Percentiles rank a stretch among this genome's conserved stretches.
Evolutionary conservation across 345 rosid species (phyloP).

Genomic region (Microthlaspi erraticum): DNA sequence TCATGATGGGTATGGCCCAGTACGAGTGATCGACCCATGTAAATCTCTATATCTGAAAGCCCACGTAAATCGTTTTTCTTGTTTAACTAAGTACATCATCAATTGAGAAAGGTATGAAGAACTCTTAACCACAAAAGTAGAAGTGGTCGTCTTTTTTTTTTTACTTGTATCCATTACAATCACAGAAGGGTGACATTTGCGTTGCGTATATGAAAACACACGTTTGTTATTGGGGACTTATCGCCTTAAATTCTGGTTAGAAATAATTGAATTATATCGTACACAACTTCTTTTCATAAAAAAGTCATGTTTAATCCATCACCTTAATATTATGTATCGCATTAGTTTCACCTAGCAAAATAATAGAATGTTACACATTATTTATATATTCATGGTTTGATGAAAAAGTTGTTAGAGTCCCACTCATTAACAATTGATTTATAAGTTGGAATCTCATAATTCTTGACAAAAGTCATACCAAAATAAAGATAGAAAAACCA

Average conservation of each 20-base stretch:
- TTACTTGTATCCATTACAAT: background rate
- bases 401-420: background rate
- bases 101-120: no score
- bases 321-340: background rate
- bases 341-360: background rate
- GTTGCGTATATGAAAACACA: background rate
- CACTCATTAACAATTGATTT: no score
- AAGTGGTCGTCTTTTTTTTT: no score
- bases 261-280: background rate
- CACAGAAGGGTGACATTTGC: background rate
- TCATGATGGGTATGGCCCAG: background rate
- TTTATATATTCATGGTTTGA: background rate
- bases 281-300: background rate
- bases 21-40: conserved; percentile 1
- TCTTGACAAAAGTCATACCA: no score
- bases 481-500: background rate
- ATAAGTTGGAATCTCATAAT: no score
- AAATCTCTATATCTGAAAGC: background rate
- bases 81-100: background rate
- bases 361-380: background rate
- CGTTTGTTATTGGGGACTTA: conserved; percentile 5
- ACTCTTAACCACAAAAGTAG: no score
- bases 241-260: background rate
- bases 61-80: background rate
- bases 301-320: background rate